Evolutionary conservation across 2,329 filamentous ascomycete species (phyloP).

Genomic region (Diaporthe citri): DNA sequence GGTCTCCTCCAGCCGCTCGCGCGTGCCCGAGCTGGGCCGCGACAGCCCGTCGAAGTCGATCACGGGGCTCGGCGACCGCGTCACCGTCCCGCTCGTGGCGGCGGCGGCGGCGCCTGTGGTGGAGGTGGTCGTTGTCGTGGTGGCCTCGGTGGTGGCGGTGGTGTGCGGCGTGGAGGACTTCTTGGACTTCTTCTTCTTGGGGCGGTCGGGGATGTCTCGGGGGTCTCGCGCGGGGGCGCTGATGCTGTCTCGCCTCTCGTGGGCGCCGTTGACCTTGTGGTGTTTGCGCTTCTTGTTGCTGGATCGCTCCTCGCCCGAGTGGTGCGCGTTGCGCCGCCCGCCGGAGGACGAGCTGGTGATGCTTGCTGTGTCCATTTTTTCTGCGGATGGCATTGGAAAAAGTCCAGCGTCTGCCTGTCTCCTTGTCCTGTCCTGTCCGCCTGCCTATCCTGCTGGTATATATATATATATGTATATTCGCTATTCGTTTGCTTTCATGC

Average conservation of each 20-base stretch:
- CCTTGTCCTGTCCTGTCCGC: not conserved
- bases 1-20: conserved; percentile 70
- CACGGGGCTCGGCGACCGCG: conserved; percentile 66
- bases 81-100: conserved; percentile 42
- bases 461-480: not conserved
- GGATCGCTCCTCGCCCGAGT: conserved; percentile 29
- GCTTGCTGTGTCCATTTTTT: conserved; percentile 38
- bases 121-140: conserved; percentile 9
- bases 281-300: conserved; percentile 44
- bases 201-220: conserved; percentile 62
- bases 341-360: conserved; percentile 35
- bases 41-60: conserved; percentile 74
- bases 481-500: not conserved
- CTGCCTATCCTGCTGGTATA: not conserved
- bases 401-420: not conserved
- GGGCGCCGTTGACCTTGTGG: conserved; percentile 41
- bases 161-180: conserved; percentile 31
- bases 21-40: conserved; percentile 72
- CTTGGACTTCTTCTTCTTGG: conserved; percentile 45
- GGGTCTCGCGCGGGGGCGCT: conserved; percentile 73
- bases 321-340: conserved; percentile 35
- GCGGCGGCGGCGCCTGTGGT: conserved; percentile 40
- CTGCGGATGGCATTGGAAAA: conserved; percentile 4
- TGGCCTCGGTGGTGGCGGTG: not conserved
- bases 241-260: conserved; percentile 64